A percentile compares a stretch with the other conserved stretches of the same genome.
phyloP scores from a whole-genome alignment of 495 filamentous ascomycete species.

The Neohortaea acidophila region DNA sequence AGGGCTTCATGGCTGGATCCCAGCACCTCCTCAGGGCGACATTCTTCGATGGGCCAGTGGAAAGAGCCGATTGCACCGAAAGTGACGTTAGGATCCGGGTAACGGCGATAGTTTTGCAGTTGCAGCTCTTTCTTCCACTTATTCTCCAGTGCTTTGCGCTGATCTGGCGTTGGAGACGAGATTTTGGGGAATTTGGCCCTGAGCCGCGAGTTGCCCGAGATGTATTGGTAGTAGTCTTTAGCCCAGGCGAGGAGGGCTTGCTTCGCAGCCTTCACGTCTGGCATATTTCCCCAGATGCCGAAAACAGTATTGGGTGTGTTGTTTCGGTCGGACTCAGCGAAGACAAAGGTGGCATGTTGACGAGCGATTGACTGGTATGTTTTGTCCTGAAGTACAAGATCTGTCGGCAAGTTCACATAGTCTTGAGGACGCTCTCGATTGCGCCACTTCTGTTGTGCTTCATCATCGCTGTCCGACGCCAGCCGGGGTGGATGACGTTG shows the following conservation, averaged over 20 bases:
- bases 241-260: constrained; percentile 2
- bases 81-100: constrained; percentile 4
- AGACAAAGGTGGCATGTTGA: constrained; percentile 8
- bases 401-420: constrained; percentile 7
- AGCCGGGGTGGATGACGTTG: constrained; percentile 1
- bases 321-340: constrained; percentile 2
- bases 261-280: constrained; percentile 6
- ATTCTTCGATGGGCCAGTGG: constrained; percentile 16
- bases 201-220: neutral
- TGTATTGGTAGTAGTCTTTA: constrained; percentile 1
- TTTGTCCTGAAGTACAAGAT: constrained; percentile 6
- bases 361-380: constrained; percentile 2
- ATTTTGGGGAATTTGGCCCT: constrained; percentile 9
- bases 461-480: constrained; percentile 11
- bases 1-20: constrained; percentile 17
- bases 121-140: constrained; percentile 7
- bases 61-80: constrained; percentile 13
- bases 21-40: constrained; percentile 13
- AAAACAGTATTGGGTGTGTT: neutral
- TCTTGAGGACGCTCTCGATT: neutral
- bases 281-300: constrained; percentile 12
- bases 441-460: constrained; percentile 11
- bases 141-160: constrained; percentile 7
- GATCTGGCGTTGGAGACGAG: constrained; percentile 10
- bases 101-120: constrained; percentile 11